Conservation (phyloP, 257 asterid species). For the Plantago major region DNA sequence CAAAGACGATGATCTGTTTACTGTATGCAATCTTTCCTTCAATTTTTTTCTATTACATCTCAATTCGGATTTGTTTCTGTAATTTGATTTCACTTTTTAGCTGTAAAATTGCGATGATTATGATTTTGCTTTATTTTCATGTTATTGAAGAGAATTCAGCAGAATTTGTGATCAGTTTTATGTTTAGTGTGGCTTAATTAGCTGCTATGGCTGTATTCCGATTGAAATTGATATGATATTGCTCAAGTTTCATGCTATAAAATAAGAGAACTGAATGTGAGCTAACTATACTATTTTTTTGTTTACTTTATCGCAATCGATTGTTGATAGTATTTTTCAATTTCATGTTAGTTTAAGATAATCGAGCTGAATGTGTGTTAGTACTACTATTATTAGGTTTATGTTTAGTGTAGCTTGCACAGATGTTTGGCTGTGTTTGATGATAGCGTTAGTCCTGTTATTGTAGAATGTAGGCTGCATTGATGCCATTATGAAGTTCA, state of each 20-base stretch:
- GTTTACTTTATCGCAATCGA: too few species aligned
- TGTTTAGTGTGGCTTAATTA: neutral
- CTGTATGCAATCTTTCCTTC: conserved; percentile 29
- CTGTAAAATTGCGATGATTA: neutral
- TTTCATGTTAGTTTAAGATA: too few species aligned
- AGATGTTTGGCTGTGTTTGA: too few species aligned
- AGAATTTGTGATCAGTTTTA: neutral
- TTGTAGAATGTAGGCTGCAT: neutral
- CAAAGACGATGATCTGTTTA: conserved; percentile 50
- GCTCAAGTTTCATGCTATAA: too few species aligned
- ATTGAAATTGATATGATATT: neutral
- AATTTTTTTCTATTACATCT: neutral
- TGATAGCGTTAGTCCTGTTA: neutral
- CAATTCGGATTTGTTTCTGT: neutral
- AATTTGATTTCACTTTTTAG: neutral
- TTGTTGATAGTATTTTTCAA: too few species aligned
- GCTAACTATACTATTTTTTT: too few species aligned
- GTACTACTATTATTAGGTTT: too few species aligned
- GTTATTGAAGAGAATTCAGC: neutral
- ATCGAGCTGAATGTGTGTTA: too few species aligned
- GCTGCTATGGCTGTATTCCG: neutral
- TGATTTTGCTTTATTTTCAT: conserved; percentile 8
- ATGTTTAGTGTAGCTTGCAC: too few species aligned
- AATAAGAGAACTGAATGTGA: too few species aligned
- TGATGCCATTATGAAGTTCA: neutral